phyloP scores from a whole-genome alignment of 805 yeast species.

The Millerozyma miso region DNA sequence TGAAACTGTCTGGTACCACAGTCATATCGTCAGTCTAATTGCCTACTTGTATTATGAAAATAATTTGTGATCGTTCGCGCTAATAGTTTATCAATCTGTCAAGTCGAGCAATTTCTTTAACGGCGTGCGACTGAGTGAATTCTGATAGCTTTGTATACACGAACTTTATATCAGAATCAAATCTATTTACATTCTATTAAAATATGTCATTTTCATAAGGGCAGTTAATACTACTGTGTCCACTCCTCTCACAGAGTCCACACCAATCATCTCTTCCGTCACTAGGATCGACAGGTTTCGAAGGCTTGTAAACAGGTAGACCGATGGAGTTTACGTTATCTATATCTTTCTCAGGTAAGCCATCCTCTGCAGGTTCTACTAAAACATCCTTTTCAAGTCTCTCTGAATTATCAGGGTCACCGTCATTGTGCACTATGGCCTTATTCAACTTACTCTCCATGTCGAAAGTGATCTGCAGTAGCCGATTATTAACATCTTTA shows the following conservation, averaged over 20 bases:
- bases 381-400: no score
- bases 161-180: no score
- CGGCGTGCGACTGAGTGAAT: no score
- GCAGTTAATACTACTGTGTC: slow-evolving; percentile 84
- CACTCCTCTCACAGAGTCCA: slow-evolving; percentile 86
- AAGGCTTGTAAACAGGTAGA: slow-evolving; percentile 50
- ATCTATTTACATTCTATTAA: slow-evolving; percentile 13
- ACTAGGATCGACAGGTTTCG: slow-evolving; percentile 53
- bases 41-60: no score
- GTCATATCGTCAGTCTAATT: slow-evolving; percentile 6
- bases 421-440: no score
- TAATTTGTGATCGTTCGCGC: no score
- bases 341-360: background rate
- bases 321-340: background rate
- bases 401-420: no score
- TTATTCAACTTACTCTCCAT: no score
- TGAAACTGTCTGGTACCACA: slow-evolving; percentile 8
- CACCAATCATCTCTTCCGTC: slow-evolving; percentile 83
- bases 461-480: no score
- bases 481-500: background rate
- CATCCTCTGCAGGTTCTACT: background rate
- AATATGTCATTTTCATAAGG: slow-evolving; percentile 71
- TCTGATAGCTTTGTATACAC: no score
- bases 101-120: no score
- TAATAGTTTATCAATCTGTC: no score